Percentiles rank a stretch among this genome's conserved stretches.
These are phyloP conservation scores for Colletotrichum orchidophilum DNA, from an alignment of 2,329 filamentous ascomycete genomes.

Conservation along the genomic window DNA sequence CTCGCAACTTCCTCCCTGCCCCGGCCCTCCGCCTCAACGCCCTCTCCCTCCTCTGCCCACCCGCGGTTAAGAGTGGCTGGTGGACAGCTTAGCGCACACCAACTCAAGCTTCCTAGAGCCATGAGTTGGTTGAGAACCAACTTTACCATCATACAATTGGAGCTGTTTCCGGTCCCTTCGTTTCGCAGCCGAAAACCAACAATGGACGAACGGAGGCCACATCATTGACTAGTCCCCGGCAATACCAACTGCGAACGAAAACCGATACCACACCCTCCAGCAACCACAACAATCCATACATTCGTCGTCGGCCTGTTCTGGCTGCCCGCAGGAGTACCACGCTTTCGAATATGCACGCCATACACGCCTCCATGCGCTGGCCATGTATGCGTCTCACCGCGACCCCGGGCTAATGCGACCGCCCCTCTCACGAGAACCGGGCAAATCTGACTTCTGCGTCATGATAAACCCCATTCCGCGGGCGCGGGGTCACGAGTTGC, in stretches of 20 bases:
- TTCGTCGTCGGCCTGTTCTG: not conserved
- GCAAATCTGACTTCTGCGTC: slow-evolving; percentile 1
- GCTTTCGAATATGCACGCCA: slow-evolving; percentile 27
- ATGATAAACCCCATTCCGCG: not conserved
- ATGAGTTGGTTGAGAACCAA: not conserved
- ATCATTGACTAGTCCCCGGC: not conserved
- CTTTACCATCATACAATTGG: not conserved
- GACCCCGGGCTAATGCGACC: slow-evolving; percentile 1
- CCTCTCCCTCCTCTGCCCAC: slow-evolving; percentile 74
- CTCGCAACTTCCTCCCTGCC: slow-evolving; percentile 73
- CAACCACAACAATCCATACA: not conserved
- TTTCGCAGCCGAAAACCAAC: not conserved
- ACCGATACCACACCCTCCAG: not conserved
- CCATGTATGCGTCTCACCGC: slow-evolving; percentile 22
- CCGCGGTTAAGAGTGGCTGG: slow-evolving; percentile 53
- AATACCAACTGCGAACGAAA: slow-evolving; percentile 22
- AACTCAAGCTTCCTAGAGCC: not conserved
- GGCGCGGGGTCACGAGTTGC: not conserved
- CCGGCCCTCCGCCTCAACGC: slow-evolving; percentile 70
- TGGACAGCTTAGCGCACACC: slow-evolving; percentile 11
- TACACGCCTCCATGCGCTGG: slow-evolving; percentile 21
- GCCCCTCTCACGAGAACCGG: not conserved
- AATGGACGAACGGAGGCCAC: not conserved
- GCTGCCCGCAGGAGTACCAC: not conserved
- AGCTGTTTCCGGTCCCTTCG: not conserved